Base-by-base conservation (phyloP, 805 yeast species). In the Starmerella potacharoeniae region DNA sequence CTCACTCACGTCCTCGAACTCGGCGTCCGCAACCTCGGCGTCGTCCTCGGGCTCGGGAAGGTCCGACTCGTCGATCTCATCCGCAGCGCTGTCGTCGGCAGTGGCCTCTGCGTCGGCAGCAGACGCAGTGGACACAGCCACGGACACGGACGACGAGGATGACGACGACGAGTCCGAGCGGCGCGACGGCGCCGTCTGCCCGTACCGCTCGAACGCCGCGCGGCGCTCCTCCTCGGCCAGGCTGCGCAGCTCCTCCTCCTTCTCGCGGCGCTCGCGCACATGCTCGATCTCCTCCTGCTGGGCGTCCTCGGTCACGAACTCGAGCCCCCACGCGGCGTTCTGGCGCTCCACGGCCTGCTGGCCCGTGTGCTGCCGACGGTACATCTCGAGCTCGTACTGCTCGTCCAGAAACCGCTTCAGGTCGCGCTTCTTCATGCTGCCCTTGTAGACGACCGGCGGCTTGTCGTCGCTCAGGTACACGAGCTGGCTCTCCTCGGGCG, bases 1-100 rank as follows among this genome's bases (percentile, higher is more conserved):
- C 39, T 65, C 95, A 62, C 85, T 93, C 53, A 79, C 82, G 52
- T 76, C 74, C 51, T 68, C 84, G 55, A 82, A 90, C 59, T 83
- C 91, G 80, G 88, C 95, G 78, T 88, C 96, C 31, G 28, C 29
- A 7, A 14, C 7, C 14, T 37, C 54, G 41, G 45, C 54, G 17
- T 44, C 51, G 30, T 11, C 51, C 11, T 14, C 59, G 14, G 48
- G 47, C 14, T 43, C 54, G 3, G 33, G 40, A 13, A 17, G 5
- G 10, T 48, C 51, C 10, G 22, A 36, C 14, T 48, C 51, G 14
- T 36, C 55, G 4, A 30, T 43, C 33, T 48, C 51, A 6, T 13
- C 41, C 17, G 31, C 40, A 16, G 43, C 54, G 33, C 37, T 51
- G 28, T 52, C 56, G 40, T 13, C 55, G 22, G 28, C 41, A 40